Base-by-base conservation (phyloP, 306 rosid species). In the Senna tora region DNA sequence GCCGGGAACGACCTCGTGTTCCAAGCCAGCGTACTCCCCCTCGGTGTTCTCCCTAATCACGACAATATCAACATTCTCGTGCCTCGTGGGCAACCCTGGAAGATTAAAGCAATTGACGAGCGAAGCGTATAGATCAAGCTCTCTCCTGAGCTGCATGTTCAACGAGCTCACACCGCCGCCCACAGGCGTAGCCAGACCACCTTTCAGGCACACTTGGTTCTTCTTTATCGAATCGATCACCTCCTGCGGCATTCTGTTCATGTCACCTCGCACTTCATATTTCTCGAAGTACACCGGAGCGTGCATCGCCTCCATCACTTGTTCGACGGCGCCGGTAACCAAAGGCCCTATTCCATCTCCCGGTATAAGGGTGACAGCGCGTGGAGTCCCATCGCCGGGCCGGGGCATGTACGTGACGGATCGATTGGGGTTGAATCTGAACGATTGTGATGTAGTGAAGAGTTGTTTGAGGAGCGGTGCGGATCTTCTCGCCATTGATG, bases 111-210 rank as follows among this genome's bases (percentile, higher is more conserved):
- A 92, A 69, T 89, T 79, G 5, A 92, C 97, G 16, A 92, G 96
- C n/a, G 97, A 92, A 2, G 97, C 93, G 32, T 86, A 92, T n/a
- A 92, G 93, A 79, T 92, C 97, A 9, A 92, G 96, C 80, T 92
- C 93, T 56, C 77, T 85, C 85, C 97, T 81, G 19, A 89, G 79
- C 79, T 87, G 96, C 77, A 92, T 28, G 73, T 92, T 92, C 16
- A 89, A 84, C 13, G 97, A 92, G 83, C 80, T 89, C 22, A 92
- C 88, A 1, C 97, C 97, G 2, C 97, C 97, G 5, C 93, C 97
- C 84, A 92, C 75, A 4, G 93, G 97, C 0, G 97, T 92, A 9
- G 81, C 89, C 3, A 92, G 62, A 0, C 97, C 96, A 4, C 97
- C 97, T 57, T 92, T 92, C 71, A 92, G 61, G 69, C 97, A 92